Conservation (phyloP, 371 early-diverging fungal genomes). For the Saksenaea vasiformis region DNA sequence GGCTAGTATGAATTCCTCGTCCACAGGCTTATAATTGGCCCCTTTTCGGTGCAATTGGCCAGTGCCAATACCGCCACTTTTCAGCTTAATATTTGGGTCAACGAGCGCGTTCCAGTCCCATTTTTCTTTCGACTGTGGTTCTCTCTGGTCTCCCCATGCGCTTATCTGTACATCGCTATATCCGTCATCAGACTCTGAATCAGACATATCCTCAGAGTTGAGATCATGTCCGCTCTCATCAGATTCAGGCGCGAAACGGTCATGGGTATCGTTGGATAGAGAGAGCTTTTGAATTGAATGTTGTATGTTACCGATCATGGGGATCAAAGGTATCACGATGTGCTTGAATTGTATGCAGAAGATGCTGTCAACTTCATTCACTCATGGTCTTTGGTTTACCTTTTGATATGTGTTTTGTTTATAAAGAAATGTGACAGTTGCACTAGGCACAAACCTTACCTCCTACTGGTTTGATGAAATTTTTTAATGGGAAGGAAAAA, state of each 20-base stretch:
- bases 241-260: not conserved
- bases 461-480: too few species aligned
- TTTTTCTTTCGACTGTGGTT: not conserved
- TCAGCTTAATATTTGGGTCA: conserved; percentile 41
- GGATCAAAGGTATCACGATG: too few species aligned
- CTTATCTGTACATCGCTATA: conserved; percentile 13
- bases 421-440: too few species aligned
- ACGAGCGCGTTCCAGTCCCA: conserved; percentile 34
- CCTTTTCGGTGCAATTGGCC: conserved; percentile 53
- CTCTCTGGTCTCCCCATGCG: conserved; percentile 16
- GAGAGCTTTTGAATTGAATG: too few species aligned
- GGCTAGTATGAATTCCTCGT: conserved; percentile 41
- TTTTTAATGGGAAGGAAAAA: too few species aligned
- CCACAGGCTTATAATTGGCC: conserved; percentile 44
- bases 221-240: not conserved
- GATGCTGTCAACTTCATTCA: too few species aligned
- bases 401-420: too few species aligned
- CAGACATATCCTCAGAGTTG: not conserved
- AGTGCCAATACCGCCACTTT: conserved; percentile 39
- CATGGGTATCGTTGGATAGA: not conserved
- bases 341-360: too few species aligned
- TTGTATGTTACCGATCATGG: too few species aligned
- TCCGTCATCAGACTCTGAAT: conserved; percentile 7
- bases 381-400: too few species aligned
- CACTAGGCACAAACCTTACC: too few species aligned